These are phyloP conservation scores for Aurinia saxatilis DNA, from an alignment of 345 rosid genomes.

Conservation along the genomic window DNA sequence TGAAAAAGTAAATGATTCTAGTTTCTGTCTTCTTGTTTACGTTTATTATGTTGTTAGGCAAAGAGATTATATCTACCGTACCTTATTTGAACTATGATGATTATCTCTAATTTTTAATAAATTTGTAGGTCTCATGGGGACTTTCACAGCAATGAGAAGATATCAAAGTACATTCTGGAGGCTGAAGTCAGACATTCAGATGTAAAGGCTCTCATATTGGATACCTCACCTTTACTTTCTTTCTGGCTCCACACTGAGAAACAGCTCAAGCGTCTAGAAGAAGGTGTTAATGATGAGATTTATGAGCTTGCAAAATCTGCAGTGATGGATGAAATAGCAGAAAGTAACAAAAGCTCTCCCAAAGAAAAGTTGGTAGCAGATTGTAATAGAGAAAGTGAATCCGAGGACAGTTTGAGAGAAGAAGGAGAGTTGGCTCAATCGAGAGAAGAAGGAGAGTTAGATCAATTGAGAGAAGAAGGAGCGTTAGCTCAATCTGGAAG, in stretches of 20 bases:
- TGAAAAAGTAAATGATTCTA: slow-evolving; percentile 49
- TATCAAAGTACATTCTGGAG: slow-evolving; percentile 56
- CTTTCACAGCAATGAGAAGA: slow-evolving; percentile 41
- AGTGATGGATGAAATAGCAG: slow-evolving; percentile 47
- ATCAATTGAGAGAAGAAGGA: slow-evolving; percentile 15
- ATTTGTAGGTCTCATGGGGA: slow-evolving; percentile 49
- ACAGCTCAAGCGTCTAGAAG: slow-evolving; percentile 66
- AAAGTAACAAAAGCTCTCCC: slow-evolving; percentile 19
- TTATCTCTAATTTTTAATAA: slow-evolving; percentile 9
- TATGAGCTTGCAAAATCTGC: slow-evolving; percentile 59
- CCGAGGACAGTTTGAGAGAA: slow-evolving; percentile 25
- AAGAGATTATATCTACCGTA: not conserved
- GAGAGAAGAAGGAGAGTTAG: slow-evolving; percentile 12
- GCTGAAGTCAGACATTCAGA: slow-evolving; percentile 80
- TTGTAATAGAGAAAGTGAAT: slow-evolving; percentile 27
- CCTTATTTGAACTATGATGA: not conserved
- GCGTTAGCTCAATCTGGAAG: slow-evolving; percentile 25
- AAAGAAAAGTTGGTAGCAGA: slow-evolving; percentile 26
- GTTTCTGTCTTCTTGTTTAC: slow-evolving; percentile 7
- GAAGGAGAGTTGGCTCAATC: slow-evolving; percentile 20
- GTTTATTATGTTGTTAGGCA: slow-evolving; percentile 1
- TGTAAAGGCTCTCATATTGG: slow-evolving; percentile 49
- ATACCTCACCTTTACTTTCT: slow-evolving; percentile 52
- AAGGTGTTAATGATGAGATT: slow-evolving; percentile 48
- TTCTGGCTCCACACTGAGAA: slow-evolving; percentile 83